phyloP scores from a whole-genome alignment of 2,329 filamentous ascomycete species.

The Lecanosticta acicola region DNA sequence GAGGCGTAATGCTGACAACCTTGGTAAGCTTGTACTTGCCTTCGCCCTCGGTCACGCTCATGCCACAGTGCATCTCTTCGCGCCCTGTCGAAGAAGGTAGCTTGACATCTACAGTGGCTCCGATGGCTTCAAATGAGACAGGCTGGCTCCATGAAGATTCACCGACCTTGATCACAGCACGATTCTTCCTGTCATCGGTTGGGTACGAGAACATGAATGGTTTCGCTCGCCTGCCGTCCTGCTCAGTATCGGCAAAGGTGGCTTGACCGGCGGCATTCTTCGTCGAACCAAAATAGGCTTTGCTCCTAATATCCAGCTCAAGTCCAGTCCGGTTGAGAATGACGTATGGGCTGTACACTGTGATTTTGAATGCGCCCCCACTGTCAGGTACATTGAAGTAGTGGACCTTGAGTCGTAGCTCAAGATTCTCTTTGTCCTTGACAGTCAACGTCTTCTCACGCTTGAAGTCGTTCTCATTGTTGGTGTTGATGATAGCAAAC shows the following conservation, averaged over 20 bases:
- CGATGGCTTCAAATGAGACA: constrained; percentile 95
- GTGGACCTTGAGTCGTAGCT: constrained; percentile 77
- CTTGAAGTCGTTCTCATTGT: constrained; percentile 78
- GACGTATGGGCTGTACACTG: constrained; percentile 90
- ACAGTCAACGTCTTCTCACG: constrained; percentile 73
- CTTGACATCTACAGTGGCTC: constrained; percentile 82
- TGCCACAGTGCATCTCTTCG: constrained; percentile 83
- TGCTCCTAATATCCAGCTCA: constrained; percentile 79
- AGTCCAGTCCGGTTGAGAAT: constrained; percentile 93
- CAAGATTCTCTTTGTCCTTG: constrained; percentile 76
- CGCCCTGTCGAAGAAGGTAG: constrained; percentile 65
- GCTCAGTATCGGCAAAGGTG: constrained; percentile 50
- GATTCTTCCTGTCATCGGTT: constrained; percentile 83
- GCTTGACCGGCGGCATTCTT: constrained; percentile 78
- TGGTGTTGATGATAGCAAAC: constrained; percentile 94
- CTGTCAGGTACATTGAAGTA: constrained; percentile 87
- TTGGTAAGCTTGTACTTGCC: constrained; percentile 98
- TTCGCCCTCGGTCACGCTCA: constrained; percentile 82
- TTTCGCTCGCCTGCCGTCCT: constrained; percentile 63
- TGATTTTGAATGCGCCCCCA: constrained; percentile 92
- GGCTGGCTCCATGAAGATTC: constrained; percentile 95
- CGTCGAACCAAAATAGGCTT: constrained; percentile 78
- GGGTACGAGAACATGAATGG: constrained; percentile 96
- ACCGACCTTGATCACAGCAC: constrained; percentile 78
- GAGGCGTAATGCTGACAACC: constrained; percentile 84